These are phyloP conservation scores for Dendrothele bispora DNA, from an alignment of 768 basidiomycete species.

Conservation along the genomic window DNA sequence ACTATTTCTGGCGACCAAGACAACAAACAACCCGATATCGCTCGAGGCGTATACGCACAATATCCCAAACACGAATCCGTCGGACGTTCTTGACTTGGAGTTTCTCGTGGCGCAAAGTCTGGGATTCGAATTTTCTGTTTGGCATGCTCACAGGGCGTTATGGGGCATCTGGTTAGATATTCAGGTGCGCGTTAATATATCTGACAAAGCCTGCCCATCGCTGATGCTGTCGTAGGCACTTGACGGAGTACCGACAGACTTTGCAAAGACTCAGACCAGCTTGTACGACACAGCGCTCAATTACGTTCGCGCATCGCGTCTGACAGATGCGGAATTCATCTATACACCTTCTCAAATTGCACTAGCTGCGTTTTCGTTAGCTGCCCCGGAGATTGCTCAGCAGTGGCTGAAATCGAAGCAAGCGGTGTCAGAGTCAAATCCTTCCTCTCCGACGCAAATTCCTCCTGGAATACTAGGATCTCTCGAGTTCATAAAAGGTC, in stretches of 20 bases:
- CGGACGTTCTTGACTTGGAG: conserved; percentile 91
- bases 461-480: conserved; percentile 32
- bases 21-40: conserved; percentile 91
- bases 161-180: conserved; percentile 90
- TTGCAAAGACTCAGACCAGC: conserved; percentile 36
- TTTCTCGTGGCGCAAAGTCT: conserved; percentile 95
- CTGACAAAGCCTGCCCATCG: not conserved
- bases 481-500: conserved; percentile 50
- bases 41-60: conserved; percentile 81
- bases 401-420: conserved; percentile 58
- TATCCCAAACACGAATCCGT: conserved; percentile 78
- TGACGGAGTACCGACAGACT: conserved; percentile 50
- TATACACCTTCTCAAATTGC: conserved; percentile 95
- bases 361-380: conserved; percentile 71
- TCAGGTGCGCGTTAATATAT: conserved; percentile 64
- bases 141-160: conserved; percentile 86
- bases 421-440: conserved; percentile 5
- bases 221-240: not conserved
- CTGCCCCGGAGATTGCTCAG: conserved; percentile 55
- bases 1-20: conserved; percentile 94
- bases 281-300: conserved; percentile 66
- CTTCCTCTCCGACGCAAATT: conserved; percentile 24
- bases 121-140: conserved; percentile 90
- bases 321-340: conserved; percentile 89
- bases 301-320: conserved; percentile 74